phyloP scores from a whole-genome alignment of 257 asterid species.

The Petunia secreta region DNA sequence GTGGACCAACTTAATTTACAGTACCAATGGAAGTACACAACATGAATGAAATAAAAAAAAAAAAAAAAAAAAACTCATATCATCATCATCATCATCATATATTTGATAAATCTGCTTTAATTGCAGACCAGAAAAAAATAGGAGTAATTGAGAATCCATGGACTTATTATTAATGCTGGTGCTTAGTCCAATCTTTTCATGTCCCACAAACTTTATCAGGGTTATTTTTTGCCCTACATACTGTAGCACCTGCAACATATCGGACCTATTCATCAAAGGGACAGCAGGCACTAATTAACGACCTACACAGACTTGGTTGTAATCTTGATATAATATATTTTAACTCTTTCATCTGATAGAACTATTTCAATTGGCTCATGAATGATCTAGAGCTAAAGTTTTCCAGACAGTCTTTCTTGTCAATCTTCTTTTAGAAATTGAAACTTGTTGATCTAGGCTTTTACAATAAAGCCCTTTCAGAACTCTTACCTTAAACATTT shows the following conservation, averaged over 20 bases:
- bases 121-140: neutral
- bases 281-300: too few species aligned
- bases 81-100: neutral
- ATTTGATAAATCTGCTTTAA: neutral
- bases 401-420: neutral
- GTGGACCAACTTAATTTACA: conserved; percentile 20
- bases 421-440: neutral
- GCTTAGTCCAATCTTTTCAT: neutral
- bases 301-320: too few species aligned
- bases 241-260: neutral
- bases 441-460: neutral
- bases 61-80: too few species aligned
- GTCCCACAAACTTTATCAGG: conserved; percentile 23
- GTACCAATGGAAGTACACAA: conserved; percentile 28
- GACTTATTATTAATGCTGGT: neutral
- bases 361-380: neutral
- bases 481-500: too few species aligned
- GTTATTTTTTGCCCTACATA: neutral
- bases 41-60: neutral
- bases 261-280: neutral
- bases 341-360: neutral
- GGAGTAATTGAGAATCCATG: neutral
- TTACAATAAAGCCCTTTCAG: neutral
- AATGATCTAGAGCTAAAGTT: neutral
- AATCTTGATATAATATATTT: neutral